phyloP scores from a whole-genome alignment of 1,284 basidiomycete species.

The Leccinum cinnamomeum region DNA sequence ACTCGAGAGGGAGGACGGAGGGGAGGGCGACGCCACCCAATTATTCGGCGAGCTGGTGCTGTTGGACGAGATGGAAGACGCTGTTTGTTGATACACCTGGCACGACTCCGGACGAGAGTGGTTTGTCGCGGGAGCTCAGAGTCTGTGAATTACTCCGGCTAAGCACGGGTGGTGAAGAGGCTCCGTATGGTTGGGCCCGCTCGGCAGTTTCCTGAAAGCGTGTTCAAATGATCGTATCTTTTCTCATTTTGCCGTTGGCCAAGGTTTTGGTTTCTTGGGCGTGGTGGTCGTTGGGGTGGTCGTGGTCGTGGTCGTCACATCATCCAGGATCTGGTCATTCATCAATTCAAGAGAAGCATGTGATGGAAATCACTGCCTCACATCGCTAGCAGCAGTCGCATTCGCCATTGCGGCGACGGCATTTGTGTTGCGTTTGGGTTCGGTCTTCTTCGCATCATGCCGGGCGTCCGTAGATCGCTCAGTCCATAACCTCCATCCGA shows the following conservation, averaged over 20 bases:
- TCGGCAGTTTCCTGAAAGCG: slow-evolving; percentile 58
- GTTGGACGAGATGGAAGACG: slow-evolving; percentile 38
- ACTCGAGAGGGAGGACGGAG: slow-evolving; percentile 26
- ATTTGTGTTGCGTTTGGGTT: slow-evolving; percentile 44
- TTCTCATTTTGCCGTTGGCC: slow-evolving; percentile 71
- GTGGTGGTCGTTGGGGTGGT: slow-evolving; percentile 10
- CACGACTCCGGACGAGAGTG: slow-evolving; percentile 3
- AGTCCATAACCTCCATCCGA: slow-evolving; percentile 4
- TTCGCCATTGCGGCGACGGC: slow-evolving; percentile 47
- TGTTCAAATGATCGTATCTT: slow-evolving; percentile 67
- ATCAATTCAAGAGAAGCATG: slow-evolving; percentile 5
- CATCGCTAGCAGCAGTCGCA: slow-evolving; percentile 32
- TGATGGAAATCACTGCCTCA: slow-evolving; percentile 10
- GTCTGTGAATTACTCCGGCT: slow-evolving; percentile 29
- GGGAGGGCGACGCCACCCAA: slow-evolving; percentile 20
- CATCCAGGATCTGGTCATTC: slow-evolving; percentile 5
- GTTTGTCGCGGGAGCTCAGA: slow-evolving; percentile 11
- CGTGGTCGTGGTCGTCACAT: not conserved
- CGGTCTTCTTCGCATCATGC: slow-evolving; percentile 21
- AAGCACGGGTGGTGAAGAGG: slow-evolving; percentile 27
- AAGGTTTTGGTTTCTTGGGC: slow-evolving; percentile 34
- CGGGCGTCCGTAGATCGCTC: slow-evolving; percentile 6
- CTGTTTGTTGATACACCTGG: slow-evolving; percentile 42
- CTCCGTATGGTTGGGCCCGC: slow-evolving; percentile 44
- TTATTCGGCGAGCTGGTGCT: not conserved